Percentiles rank a stretch among this genome's conserved stretches.
These are phyloP conservation scores for Malassezia restricta DNA, from an alignment of 1,284 basidiomycete genomes.

Conservation along the genomic window DNA sequence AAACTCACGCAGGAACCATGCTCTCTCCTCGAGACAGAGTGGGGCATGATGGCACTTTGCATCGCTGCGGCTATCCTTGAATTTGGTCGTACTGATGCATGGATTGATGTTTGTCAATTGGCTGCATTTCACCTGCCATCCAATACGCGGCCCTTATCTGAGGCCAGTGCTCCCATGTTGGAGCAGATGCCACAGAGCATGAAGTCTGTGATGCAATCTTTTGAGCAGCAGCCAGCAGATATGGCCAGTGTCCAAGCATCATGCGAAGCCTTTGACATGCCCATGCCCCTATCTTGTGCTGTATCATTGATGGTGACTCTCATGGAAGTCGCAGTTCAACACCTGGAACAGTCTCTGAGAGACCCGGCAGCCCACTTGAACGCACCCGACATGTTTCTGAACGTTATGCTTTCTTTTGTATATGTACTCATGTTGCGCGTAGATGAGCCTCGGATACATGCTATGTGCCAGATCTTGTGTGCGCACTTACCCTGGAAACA, in stretches of 20 bases:
- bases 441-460: neutral
- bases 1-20: neutral
- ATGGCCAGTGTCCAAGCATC: neutral
- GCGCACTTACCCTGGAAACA: conserved; percentile 77
- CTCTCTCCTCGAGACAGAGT: conserved; percentile 62
- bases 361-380: conserved; percentile 1
- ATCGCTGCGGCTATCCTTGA: conserved; percentile 64
- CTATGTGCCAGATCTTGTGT: conserved; percentile 55
- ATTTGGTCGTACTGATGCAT: conserved; percentile 62
- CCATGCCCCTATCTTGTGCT: neutral
- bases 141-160: neutral
- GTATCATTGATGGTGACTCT: conserved; percentile 30
- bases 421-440: conserved; percentile 21
- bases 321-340: conserved; percentile 60
- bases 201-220: neutral
- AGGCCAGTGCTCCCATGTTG: neutral
- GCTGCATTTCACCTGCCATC: neutral
- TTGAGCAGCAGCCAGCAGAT: neutral
- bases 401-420: conserved; percentile 63
- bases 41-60: conserved; percentile 84
- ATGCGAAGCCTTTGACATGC: neutral
- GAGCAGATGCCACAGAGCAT: neutral
- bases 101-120: conserved; percentile 49
- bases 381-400: conserved; percentile 58
- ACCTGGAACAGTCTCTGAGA: conserved; percentile 63